Base-by-base conservation (phyloP, 148 eudicot species). In the Cornus florida region DNA sequence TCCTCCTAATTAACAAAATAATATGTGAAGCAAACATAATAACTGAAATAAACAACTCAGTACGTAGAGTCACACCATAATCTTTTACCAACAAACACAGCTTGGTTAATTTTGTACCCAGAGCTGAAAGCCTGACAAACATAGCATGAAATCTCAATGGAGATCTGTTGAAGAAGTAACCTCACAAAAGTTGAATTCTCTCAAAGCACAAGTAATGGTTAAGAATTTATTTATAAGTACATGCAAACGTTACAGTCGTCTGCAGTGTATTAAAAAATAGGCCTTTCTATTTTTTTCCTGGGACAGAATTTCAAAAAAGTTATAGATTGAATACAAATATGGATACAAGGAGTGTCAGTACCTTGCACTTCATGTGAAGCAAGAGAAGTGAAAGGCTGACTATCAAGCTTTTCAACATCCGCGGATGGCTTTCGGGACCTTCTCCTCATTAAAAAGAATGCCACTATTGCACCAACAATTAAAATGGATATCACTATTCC, bases 401-500 rank as follows among this genome's bases (percentile, higher is more conserved):
- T 83, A 50, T 89, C 90, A 73, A 84, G 85, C 84, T 93, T 96
- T 84, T 96, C 99, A 35, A 92, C 78, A 71, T 96, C 99, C 8
- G 82, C 65, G 41, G 92, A 77, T 79, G 93, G 79, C 83, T 74
- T 91, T 74, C 88, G 86, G 50, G 89, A 86, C 88, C 91, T 92
- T 90, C 86, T 92, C 88, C 90, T 96, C 67, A 96, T 50, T 73
- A 96, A 62, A 81, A 93, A 86, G 82, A 92, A 91, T 53, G 90
- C 95, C 12, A 89, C 89, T 56, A 93, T 66, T 19, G 91, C 95
- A 71, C 91, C 87, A 80, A 92, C 92, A 57, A 88, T 90, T 81
- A 92, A 75, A 79, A 96, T 56, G 48, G 97, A 88, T 72, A 92
- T 75, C 69, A 93, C 87, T 70, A 96, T 93, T 67, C 99, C 99